Percentiles rank a stretch among this genome's conserved stretches.
Evolutionary conservation across 768 basidiomycete genomes (phyloP).

Genomic region (Termitomyces heimii): DNA sequence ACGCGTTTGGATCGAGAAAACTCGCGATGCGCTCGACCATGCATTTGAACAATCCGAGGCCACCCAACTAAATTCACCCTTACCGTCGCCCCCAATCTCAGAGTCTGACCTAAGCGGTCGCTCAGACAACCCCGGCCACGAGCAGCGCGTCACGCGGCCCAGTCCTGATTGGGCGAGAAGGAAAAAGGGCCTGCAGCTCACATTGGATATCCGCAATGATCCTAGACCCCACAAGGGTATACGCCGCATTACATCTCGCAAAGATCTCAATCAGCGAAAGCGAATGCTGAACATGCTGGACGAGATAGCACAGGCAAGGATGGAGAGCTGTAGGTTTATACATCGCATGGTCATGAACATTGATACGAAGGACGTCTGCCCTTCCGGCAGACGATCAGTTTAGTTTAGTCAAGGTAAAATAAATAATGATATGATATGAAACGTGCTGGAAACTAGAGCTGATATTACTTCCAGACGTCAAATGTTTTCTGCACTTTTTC

Average conservation of each 20-base stretch:
- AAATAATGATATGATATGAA: neutral
- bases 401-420: slow-evolving; percentile 1
- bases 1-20: slow-evolving; percentile 66
- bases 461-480: neutral
- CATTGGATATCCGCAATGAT: slow-evolving; percentile 21
- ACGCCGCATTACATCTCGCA: slow-evolving; percentile 11
- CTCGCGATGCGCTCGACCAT: slow-evolving; percentile 49
- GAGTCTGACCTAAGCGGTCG: slow-evolving; percentile 4
- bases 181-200: slow-evolving; percentile 53
- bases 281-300: slow-evolving; percentile 64
- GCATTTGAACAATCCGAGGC: slow-evolving; percentile 2
- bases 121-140: neutral
- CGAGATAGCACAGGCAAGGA: slow-evolving; percentile 64
- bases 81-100: slow-evolving; percentile 6
- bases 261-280: slow-evolving; percentile 23
- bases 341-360: slow-evolving; percentile 49
- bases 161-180: slow-evolving; percentile 47
- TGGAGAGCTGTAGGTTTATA: slow-evolving; percentile 71
- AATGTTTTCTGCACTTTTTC: neutral
- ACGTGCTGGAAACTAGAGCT: neutral
- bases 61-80: neutral
- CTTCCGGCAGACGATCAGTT: slow-evolving; percentile 14
- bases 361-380: slow-evolving; percentile 23
- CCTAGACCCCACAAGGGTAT: slow-evolving; percentile 15
- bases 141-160: slow-evolving; percentile 14